phyloP scores from a whole-genome alignment of 768 basidiomycete species.

The Leccinum ochraceum region DNA sequence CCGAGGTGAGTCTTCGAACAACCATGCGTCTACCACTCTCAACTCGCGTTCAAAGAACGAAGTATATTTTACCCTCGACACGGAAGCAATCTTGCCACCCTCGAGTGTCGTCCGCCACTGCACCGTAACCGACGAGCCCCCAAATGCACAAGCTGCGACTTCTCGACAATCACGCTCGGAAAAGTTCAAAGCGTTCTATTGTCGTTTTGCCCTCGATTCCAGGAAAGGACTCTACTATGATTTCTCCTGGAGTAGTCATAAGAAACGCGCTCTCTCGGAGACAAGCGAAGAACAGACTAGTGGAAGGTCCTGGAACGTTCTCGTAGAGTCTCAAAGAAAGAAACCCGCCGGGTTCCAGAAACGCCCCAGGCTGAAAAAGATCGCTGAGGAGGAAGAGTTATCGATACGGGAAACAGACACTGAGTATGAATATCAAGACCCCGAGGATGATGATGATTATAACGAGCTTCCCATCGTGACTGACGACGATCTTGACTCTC shows the following conservation, averaged over 20 bases:
- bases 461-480: slow-evolving; percentile 22
- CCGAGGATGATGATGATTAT: slow-evolving; percentile 7
- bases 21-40: neutral
- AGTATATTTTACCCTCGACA: slow-evolving; percentile 64
- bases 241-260: slow-evolving; percentile 59
- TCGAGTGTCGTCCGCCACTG: slow-evolving; percentile 55
- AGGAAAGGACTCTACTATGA: slow-evolving; percentile 62
- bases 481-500: slow-evolving; percentile 25
- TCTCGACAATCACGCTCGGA: slow-evolving; percentile 16
- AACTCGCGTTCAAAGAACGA: slow-evolving; percentile 55
- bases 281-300: slow-evolving; percentile 30
- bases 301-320: slow-evolving; percentile 52
- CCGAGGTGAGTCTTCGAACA: slow-evolving; percentile 46
- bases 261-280: slow-evolving; percentile 36
- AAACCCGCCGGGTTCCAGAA: slow-evolving; percentile 18
- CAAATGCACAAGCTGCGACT: slow-evolving; percentile 14
- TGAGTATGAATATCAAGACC: slow-evolving; percentile 28
- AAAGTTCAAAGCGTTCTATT: slow-evolving; percentile 44
- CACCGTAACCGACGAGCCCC: slow-evolving; percentile 38
- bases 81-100: slow-evolving; percentile 50
- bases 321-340: slow-evolving; percentile 21
- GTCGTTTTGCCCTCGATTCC: slow-evolving; percentile 58
- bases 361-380: slow-evolving; percentile 20
- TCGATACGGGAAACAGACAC: slow-evolving; percentile 18
- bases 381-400: slow-evolving; percentile 27